Evolutionary conservation across 139 green algal species (phyloP), one percentile per base, ranked within the genome.

Genomic region (Bryopsis sp.): DNA sequence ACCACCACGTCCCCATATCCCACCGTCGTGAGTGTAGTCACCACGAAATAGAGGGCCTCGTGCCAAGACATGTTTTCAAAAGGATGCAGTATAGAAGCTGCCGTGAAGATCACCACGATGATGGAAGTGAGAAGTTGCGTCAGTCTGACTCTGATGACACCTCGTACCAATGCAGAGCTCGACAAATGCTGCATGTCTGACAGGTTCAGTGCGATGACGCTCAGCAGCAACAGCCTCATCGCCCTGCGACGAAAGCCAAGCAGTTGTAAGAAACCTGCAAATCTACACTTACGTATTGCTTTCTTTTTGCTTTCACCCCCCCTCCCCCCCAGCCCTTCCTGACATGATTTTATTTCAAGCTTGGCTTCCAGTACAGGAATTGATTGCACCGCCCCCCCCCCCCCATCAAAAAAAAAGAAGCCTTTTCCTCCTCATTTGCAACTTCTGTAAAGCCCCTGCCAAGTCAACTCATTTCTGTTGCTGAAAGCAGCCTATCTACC

Each of bases 31-130:
- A 93, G 73, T 1, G 86, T 90, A 1, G 81, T 89, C 26, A 71
- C 74, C 19, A 90, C 79, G 71, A 94, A 85, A 74, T 94, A 94
- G 7, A 94, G 72, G 2, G 88, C 85, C 24, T 91, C 82, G 68
- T 91, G 81, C 73, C 82, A 94, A n/a, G 80, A 74, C 43, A 89
- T 81, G 2, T 74, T 72, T 75, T 94, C 87, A 47, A 90, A 75
- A 4, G 89, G 48, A 19, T 86, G 76, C 28, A 77, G 26, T n/a
- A 74, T 47, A 43, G 64, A 74, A 35, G 74, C 60, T 32, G 74
- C 75, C 39, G 74, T 85, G 74, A 89, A 89, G 2, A 90, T 72
- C 57, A 92, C 77, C n/a, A 80, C 81, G n/a, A 82, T n/a, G 2
- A 93, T 77, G 4, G 73, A 81, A 19, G 76, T 78, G 28, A 89